Evolutionary conservation across 306 rosid species (phyloP).

Genomic region (Casuarina glauca): DNA sequence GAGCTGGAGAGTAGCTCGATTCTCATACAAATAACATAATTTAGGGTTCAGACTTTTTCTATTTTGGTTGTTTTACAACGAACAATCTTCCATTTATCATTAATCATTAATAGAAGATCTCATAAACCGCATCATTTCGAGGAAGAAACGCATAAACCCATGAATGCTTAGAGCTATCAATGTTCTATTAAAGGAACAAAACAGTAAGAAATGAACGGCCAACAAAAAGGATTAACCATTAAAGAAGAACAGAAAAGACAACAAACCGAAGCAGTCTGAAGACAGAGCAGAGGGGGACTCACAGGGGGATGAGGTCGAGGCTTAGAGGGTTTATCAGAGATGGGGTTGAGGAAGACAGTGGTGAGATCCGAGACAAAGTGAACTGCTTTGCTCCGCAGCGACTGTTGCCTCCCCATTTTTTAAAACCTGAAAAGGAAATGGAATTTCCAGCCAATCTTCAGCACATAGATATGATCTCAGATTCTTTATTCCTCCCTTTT

Average conservation of each 20-base stretch:
- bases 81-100: not conserved
- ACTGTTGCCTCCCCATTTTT: conserved; percentile 73
- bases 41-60: not conserved
- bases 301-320: conserved; percentile 37
- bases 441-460: not conserved
- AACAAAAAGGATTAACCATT: not conserved
- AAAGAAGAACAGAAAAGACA: not conserved
- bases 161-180: not conserved
- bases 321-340: conserved; percentile 69
- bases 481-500: conserved; percentile 10
- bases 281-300: conserved; percentile 29
- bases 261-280: not conserved
- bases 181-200: not conserved
- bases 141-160: not conserved
- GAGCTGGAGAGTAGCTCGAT: not conserved
- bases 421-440: not conserved
- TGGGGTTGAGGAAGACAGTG: conserved; percentile 82
- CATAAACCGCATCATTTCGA: not conserved
- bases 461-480: not conserved
- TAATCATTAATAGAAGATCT: not conserved
- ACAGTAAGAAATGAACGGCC: not conserved
- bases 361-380: conserved; percentile 81
- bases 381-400: conserved; percentile 74
- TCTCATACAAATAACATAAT: not conserved
- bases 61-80: not conserved